Evolutionary conservation across 768 basidiomycete species (phyloP), one percentile per base, ranked within the genome.

Genomic region (Rhodotorula babjevae): DNA sequence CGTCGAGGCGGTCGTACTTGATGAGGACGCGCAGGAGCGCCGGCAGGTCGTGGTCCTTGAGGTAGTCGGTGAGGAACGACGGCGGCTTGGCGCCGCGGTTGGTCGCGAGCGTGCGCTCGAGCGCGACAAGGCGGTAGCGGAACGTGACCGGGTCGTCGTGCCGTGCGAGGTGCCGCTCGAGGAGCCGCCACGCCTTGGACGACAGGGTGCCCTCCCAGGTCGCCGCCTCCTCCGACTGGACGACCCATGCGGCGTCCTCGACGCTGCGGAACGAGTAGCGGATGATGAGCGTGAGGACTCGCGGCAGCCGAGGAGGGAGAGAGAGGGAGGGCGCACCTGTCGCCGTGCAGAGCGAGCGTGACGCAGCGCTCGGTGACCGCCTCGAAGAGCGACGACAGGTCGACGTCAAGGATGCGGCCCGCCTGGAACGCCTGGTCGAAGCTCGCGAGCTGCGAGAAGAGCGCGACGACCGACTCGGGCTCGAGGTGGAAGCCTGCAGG

Each of bases 341-440:
- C 65, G 0, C 62, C 57, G 61, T 69, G 56, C 15, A 77, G 61
- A 2, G 89, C 85, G 56, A 96, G 82, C 69, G 88, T 87, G 60
- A 94, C 81, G 80, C 93, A 96, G 78, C 91, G 88, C 50, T 83
- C 83, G 0, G 92, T 87, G 73, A 98, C 82, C 73, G 87, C 84
- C 55, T 86, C 85, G 78, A 98, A 95, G 19, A 95, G 78, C 73
- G 92, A 89, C 7, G 88, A 87, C 90, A 97, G 91, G 80, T 96
- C 92, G 55, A 92, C 87, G 47, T 87, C 84, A 55, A 96, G 85
- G 58, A 86, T 86, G 47, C 86, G 85, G 5, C 92, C 93, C 42
- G 88, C 86, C 11, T 87, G 81, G 81, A 95, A 86, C 6, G 95
- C 95, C 63, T 86, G 83, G 76, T 88, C 90, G 81, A 90, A 94